Conservation (phyloP, 2,329 filamentous ascomycete species). For the Hortaea sp. region DNA sequence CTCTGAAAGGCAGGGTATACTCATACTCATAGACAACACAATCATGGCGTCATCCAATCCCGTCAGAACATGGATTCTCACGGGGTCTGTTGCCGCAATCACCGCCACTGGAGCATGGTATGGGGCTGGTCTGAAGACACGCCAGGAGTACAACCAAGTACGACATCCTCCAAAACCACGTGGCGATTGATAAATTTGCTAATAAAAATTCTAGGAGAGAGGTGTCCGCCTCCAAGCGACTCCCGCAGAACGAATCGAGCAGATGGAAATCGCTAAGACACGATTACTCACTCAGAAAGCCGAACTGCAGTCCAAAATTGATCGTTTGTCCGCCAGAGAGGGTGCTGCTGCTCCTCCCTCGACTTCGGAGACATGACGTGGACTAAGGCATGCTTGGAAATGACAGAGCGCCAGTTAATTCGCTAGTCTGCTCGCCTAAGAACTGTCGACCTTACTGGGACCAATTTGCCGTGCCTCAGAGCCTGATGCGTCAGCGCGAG, state of each 20-base stretch:
- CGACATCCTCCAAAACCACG: neutral
- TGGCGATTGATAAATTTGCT: neutral
- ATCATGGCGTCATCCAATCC: conserved; percentile 14
- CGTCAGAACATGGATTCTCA: conserved; percentile 43
- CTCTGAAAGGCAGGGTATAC: no score
- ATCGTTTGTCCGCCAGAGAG: conserved; percentile 34
- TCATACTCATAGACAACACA: neutral
- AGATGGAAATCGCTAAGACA: conserved; percentile 41
- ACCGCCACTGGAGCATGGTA: conserved; percentile 50
- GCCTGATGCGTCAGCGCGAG: no score
- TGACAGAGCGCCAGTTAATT: no score
- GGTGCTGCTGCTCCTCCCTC: neutral
- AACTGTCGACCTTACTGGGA: no score
- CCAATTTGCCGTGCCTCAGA: no score
- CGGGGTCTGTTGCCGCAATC: conserved; percentile 45
- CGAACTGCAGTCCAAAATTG: conserved; percentile 48
- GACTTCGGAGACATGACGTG: neutral
- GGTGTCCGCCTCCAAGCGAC: conserved; percentile 35
- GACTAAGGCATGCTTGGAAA: no score
- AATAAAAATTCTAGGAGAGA: conserved; percentile 26
- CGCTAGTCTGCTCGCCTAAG: no score
- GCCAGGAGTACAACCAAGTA: conserved; percentile 44
- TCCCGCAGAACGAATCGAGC: conserved; percentile 45
- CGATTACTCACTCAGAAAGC: conserved; percentile 41
- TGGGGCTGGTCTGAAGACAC: conserved; percentile 49